Evolutionary conservation across 805 yeast species (phyloP).

Genomic region (Yamadazyma sp.): DNA sequence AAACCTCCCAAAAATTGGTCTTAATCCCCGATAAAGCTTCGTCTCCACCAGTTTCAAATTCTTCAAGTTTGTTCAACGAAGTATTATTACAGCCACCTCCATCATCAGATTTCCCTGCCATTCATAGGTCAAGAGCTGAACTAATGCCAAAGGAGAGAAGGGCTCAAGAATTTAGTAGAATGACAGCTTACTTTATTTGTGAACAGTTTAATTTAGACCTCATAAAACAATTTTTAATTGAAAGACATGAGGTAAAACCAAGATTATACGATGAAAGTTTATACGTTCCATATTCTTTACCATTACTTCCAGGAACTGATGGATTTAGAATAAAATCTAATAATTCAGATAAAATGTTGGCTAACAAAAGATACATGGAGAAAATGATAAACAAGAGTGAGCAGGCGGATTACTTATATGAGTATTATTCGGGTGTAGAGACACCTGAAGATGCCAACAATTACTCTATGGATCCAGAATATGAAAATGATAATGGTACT

Average conservation of each 20-base stretch:
- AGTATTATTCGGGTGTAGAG: slow-evolving; percentile 80
- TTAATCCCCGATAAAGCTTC: slow-evolving; percentile 64
- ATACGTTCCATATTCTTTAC: slow-evolving; percentile 85
- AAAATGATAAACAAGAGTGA: slow-evolving; percentile 75
- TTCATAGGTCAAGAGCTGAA: slow-evolving; percentile 51
- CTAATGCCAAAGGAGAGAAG: slow-evolving; percentile 56
- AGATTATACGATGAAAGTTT: slow-evolving; percentile 89
- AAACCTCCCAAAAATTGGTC: slow-evolving; percentile 81
- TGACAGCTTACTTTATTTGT: slow-evolving; percentile 88
- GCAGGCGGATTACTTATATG: slow-evolving; percentile 87
- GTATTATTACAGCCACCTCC: slow-evolving; percentile 5
- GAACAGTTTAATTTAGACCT: slow-evolving; percentile 71
- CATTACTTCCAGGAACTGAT: slow-evolving; percentile 78
- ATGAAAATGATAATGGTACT: slow-evolving; percentile 45
- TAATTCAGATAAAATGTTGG: slow-evolving; percentile 43
- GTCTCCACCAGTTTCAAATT: slow-evolving; percentile 15
- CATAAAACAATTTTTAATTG: slow-evolving; percentile 60
- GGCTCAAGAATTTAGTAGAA: slow-evolving; percentile 68
- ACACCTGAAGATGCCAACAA: slow-evolving; percentile 55
- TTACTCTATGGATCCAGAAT: slow-evolving; percentile 44
- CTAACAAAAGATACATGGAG: slow-evolving; percentile 59
- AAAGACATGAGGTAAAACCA: slow-evolving; percentile 80
- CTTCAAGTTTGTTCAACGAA: no score
- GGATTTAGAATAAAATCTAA: slow-evolving; percentile 76
- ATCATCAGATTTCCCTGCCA: slow-evolving; percentile 24